Conservation (phyloP, 192 early-diverging fungal species). For the Coemansia sp. region DNA sequence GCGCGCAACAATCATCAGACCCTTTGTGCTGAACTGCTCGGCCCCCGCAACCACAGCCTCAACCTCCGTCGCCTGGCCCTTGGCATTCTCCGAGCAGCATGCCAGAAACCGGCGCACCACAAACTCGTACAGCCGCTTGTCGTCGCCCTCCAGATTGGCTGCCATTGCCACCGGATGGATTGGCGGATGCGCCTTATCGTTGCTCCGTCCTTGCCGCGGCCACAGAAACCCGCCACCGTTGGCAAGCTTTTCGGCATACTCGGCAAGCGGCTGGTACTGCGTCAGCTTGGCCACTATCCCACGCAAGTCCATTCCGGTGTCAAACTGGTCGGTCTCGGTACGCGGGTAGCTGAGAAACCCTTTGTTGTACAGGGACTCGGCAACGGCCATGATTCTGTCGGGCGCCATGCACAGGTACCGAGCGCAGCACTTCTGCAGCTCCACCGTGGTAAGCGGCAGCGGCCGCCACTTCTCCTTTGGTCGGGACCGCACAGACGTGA, state of each 20-base stretch:
- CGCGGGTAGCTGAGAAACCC: slow-evolving; percentile 95
- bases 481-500: slow-evolving; percentile 62
- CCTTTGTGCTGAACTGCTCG: slow-evolving; percentile 72
- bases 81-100: slow-evolving; percentile 88
- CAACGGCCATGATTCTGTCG: slow-evolving; percentile 78
- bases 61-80: slow-evolving; percentile 80
- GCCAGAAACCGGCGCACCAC: slow-evolving; percentile 86
- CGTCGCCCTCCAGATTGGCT: slow-evolving; percentile 62
- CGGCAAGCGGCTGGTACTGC: slow-evolving; percentile 47
- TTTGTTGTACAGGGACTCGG: slow-evolving; percentile 83
- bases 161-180: slow-evolving; percentile 82
- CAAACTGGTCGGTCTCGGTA: slow-evolving; percentile 94
- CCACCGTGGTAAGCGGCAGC: slow-evolving; percentile 90
- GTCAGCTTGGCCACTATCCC: slow-evolving; percentile 66
- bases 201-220: slow-evolving; percentile 80
- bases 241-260: slow-evolving; percentile 59
- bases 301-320: slow-evolving; percentile 68
- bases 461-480: slow-evolving; percentile 87
- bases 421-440: slow-evolving; percentile 84
- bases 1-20: slow-evolving; percentile 74
- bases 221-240: slow-evolving; percentile 64
- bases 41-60: slow-evolving; percentile 61
- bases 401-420: slow-evolving; percentile 71
- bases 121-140: slow-evolving; percentile 81
- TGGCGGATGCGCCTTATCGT: slow-evolving; percentile 97